These are phyloP conservation scores for Fagus sylvatica DNA, from an alignment of 306 rosid species.

Conservation along the genomic window DNA sequence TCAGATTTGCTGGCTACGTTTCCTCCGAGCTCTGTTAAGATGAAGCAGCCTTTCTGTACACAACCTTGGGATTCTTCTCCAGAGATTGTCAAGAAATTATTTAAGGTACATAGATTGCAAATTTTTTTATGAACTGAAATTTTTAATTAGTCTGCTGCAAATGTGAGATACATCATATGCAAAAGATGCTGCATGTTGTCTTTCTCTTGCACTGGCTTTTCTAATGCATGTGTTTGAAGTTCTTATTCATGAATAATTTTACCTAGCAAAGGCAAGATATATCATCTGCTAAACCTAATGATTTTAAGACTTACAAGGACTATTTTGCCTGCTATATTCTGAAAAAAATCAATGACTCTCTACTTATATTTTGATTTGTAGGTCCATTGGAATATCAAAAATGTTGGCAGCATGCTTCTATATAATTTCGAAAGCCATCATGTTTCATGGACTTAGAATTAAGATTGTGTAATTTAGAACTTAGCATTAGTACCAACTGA, in stretches of 20 bases:
- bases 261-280: not conserved
- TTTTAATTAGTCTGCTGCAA: not conserved
- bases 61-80: slow-evolving; percentile 92
- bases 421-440: not conserved
- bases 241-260: not conserved
- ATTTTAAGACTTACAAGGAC: not conserved
- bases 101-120: slow-evolving; percentile 62
- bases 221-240: not conserved
- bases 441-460: not conserved
- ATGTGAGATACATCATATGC: not conserved
- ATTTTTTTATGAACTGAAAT: not conserved
- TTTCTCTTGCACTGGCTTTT: not conserved
- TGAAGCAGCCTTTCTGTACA: slow-evolving; percentile 83
- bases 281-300: not conserved
- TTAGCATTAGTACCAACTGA: not conserved
- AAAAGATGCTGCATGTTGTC: not conserved
- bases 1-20: slow-evolving; percentile 78
- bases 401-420: not conserved
- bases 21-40: slow-evolving; percentile 81
- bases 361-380: not conserved
- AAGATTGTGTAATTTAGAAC: not conserved
- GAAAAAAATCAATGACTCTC: not conserved
- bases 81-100: slow-evolving; percentile 77
- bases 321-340: not conserved
- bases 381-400: not conserved